Conservation (phyloP, 2,329 filamentous ascomycete species). For the Xylogone sp. region DNA sequence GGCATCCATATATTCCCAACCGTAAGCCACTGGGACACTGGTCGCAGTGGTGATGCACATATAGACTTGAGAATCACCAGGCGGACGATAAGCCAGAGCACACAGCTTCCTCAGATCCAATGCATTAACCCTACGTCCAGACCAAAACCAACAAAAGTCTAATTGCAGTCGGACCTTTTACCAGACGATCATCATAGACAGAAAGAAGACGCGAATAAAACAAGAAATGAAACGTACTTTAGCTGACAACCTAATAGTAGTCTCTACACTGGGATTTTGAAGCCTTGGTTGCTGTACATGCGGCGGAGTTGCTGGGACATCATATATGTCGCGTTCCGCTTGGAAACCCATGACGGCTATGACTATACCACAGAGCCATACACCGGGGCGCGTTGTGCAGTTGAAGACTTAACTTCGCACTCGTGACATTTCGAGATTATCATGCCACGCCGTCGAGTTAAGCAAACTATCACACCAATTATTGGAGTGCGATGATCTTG, state of each 20-base stretch:
- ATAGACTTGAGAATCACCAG: constrained; percentile 18
- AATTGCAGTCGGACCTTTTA: constrained; percentile 61
- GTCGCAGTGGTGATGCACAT: neutral
- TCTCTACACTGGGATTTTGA: neutral
- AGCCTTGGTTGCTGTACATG: neutral
- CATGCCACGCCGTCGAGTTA: neutral
- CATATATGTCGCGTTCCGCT: neutral
- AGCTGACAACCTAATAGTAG: neutral
- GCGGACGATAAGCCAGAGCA: constrained; percentile 7
- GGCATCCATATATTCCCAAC: constrained; percentile 24
- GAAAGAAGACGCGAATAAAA: constrained; percentile 3
- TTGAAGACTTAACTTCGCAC: neutral
- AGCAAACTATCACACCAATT: neutral
- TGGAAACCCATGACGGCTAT: neutral
- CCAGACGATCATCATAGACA: constrained; percentile 53
- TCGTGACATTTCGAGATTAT: neutral
- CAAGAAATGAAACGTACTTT: constrained; percentile 5
- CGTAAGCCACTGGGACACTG: neutral
- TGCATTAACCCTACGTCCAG: constrained; percentile 11
- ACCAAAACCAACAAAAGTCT: constrained; percentile 41
- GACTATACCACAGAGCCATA: neutral
- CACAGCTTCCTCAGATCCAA: constrained; percentile 20
- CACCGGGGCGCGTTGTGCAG: constrained; percentile 2
- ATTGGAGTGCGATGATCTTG: neutral
- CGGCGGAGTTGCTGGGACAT: neutral